These are phyloP conservation scores for Aspergillus oerlinghausenensis DNA, from an alignment of 2,329 filamentous ascomycete genomes.

Conservation along the genomic window DNA sequence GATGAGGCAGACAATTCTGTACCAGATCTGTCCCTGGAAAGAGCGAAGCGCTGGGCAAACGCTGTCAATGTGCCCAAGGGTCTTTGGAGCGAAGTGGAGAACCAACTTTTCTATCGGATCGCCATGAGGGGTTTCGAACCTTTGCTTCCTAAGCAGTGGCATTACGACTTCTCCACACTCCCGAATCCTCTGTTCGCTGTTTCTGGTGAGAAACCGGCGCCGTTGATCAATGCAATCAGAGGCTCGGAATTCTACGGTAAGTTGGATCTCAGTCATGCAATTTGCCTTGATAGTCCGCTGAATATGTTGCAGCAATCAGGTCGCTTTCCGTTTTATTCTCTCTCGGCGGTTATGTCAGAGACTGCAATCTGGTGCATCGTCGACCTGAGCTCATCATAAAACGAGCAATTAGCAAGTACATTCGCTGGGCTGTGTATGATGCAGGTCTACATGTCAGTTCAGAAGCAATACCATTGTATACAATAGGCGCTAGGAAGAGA, in stretches of 20 bases:
- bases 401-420: slow-evolving; percentile 44
- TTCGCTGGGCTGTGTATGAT: slow-evolving; percentile 52
- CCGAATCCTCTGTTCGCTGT: slow-evolving; percentile 50
- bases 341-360: slow-evolving; percentile 49
- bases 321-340: slow-evolving; percentile 48
- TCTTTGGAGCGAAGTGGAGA: slow-evolving; percentile 50
- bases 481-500: slow-evolving; percentile 39
- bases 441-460: slow-evolving; percentile 36
- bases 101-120: slow-evolving; percentile 50
- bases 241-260: slow-evolving; percentile 45
- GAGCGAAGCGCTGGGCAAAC: slow-evolving; percentile 31
- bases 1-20: background rate
- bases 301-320: slow-evolving; percentile 40
- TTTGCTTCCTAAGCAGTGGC: slow-evolving; percentile 49
- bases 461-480: slow-evolving; percentile 42
- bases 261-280: slow-evolving; percentile 3
- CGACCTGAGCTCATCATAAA: slow-evolving; percentile 35
- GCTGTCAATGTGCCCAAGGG: slow-evolving; percentile 37
- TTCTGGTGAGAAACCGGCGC: slow-evolving; percentile 29
- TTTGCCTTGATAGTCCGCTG: background rate
- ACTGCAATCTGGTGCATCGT: slow-evolving; percentile 40
- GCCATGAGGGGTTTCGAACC: slow-evolving; percentile 54
- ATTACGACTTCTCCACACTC: slow-evolving; percentile 50
- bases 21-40: slow-evolving; percentile 28
- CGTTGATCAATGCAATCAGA: slow-evolving; percentile 43